Evolutionary conservation across 768 basidiomycete species (phyloP).

Genomic region (Tulasnella sp.): DNA sequence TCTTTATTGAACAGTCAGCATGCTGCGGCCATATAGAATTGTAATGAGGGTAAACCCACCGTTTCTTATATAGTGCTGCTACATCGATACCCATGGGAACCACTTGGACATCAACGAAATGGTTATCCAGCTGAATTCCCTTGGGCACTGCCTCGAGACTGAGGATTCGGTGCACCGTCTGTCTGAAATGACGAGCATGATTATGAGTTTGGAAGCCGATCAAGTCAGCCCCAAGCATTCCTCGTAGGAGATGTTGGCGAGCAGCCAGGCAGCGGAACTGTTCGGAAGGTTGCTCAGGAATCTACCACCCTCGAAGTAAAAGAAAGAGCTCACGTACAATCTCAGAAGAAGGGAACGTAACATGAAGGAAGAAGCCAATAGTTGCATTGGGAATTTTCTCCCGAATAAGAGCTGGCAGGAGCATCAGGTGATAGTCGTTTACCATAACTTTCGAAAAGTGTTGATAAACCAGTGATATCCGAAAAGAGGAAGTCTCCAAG

Average conservation of each 20-base stretch:
- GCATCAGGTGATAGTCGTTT: slow-evolving; percentile 95
- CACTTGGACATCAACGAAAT: slow-evolving; percentile 73
- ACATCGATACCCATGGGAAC: slow-evolving; percentile 89
- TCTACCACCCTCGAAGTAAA: not conserved
- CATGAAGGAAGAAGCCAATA: slow-evolving; percentile 93
- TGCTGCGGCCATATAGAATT: not conserved
- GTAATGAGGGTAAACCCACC: slow-evolving; percentile 29
- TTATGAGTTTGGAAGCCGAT: slow-evolving; percentile 86
- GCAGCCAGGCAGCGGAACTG: slow-evolving; percentile 19
- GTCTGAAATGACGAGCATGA: slow-evolving; percentile 72
- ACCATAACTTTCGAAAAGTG: slow-evolving; percentile 28
- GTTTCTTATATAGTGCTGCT: slow-evolving; percentile 47
- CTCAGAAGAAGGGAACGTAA: slow-evolving; percentile 90
- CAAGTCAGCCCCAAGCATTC: slow-evolving; percentile 86
- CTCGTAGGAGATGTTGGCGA: slow-evolving; percentile 52
- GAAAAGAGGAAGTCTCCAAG: too few species aligned
- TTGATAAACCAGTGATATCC: slow-evolving; percentile 2
- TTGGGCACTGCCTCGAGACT: slow-evolving; percentile 70
- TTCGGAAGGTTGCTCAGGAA: not conserved
- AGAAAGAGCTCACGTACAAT: slow-evolving; percentile 29
- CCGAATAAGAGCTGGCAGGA: slow-evolving; percentile 78
- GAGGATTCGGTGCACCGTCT: slow-evolving; percentile 71
- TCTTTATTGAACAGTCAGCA: slow-evolving; percentile 27
- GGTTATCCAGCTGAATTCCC: slow-evolving; percentile 52
- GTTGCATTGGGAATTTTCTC: slow-evolving; percentile 48